These are phyloP conservation scores for Sphenostylis stenocarpa DNA, from an alignment of 306 rosid species.

Conservation along the genomic window DNA sequence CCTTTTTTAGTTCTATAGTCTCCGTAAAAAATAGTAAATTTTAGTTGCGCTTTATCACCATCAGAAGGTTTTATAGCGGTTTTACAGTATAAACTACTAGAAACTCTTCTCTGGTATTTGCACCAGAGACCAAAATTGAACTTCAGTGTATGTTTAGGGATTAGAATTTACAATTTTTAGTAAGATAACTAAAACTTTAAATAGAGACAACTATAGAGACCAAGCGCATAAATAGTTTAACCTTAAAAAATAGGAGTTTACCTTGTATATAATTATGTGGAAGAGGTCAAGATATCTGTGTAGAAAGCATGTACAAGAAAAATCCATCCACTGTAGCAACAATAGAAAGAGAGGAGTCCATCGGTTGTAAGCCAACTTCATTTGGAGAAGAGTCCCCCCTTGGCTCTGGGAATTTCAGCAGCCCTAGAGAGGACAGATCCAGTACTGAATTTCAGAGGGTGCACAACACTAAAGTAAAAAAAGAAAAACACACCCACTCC, in stretches of 20 bases:
- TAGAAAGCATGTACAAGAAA: constrained; percentile 75
- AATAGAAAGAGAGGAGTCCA: constrained; percentile 77
- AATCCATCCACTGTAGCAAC: constrained; percentile 90
- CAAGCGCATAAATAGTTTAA: neutral
- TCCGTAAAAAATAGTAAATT: neutral
- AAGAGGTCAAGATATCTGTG: constrained; percentile 80
- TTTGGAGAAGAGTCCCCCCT: constrained; percentile 83
- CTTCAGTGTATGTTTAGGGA: neutral
- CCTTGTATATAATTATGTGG: constrained; percentile 87
- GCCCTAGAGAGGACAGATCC: constrained; percentile 72
- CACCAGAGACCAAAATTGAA: neutral
- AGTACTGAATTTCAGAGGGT: constrained; percentile 23
- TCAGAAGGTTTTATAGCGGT: neutral
- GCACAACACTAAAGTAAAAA: neutral
- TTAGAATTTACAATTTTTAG: neutral
- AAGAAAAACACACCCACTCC: too few relatives aligned
- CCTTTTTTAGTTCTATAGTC: neutral
- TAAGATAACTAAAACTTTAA: neutral
- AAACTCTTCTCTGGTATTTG: neutral
- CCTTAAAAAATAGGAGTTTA: constrained; percentile 34
- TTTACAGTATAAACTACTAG: neutral
- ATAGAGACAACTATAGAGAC: neutral
- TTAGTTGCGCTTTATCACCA: neutral
- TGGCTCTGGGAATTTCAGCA: constrained; percentile 80
- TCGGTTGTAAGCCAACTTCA: constrained; percentile 88